Conservation (phyloP, 768 basidiomycete genomes). For the Termitomyces sp. region DNA sequence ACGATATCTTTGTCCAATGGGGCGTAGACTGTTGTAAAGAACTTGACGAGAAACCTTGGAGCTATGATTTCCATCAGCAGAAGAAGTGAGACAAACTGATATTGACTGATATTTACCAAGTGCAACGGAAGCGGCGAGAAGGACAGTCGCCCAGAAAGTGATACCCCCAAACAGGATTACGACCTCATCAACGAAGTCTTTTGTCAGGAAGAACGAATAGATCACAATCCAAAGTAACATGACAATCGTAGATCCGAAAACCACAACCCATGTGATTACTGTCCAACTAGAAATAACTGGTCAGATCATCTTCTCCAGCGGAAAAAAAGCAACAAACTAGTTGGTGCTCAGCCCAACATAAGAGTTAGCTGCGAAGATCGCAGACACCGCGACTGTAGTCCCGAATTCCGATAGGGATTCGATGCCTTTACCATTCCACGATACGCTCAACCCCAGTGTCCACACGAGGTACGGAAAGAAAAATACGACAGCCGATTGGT, state of each 20-base stretch:
- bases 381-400: slow-evolving; percentile 83
- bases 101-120: slow-evolving; percentile 45
- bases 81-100: background rate
- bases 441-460: slow-evolving; percentile 54
- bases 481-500: slow-evolving; percentile 84
- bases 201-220: slow-evolving; percentile 75
- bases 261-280: slow-evolving; percentile 76
- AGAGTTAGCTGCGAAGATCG: slow-evolving; percentile 82
- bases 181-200: slow-evolving; percentile 70
- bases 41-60: slow-evolving; percentile 80
- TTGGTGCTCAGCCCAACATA: slow-evolving; percentile 87
- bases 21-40: slow-evolving; percentile 57
- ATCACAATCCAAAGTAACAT: slow-evolving; percentile 86
- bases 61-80: slow-evolving; percentile 31
- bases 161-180: slow-evolving; percentile 69
- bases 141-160: slow-evolving; percentile 78
- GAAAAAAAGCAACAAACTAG: slow-evolving; percentile 47
- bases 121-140: slow-evolving; percentile 63
- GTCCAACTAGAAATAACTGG: slow-evolving; percentile 55
- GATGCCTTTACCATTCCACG: slow-evolving; percentile 77
- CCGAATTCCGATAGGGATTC: slow-evolving; percentile 85
- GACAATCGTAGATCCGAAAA: slow-evolving; percentile 72
- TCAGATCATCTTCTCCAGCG: slow-evolving; percentile 12
- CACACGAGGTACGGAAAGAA: slow-evolving; percentile 80
- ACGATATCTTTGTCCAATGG: slow-evolving; percentile 89